Evolutionary conservation across 768 basidiomycete genomes (phyloP).

Genomic region (Xerocomellus chrysenteron): DNA sequence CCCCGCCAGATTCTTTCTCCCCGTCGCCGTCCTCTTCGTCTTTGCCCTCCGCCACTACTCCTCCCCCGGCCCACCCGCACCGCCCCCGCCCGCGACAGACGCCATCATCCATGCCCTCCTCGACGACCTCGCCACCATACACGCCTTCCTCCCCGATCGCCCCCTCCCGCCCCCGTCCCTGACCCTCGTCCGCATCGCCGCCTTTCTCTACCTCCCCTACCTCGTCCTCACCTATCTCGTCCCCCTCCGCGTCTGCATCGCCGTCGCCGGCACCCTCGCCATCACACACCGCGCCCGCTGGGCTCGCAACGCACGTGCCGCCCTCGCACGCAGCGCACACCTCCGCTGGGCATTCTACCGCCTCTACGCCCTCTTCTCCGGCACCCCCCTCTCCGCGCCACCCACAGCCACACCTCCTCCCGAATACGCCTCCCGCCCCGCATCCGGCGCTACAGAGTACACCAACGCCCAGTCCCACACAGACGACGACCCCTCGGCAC

Average conservation of each 20-base stretch:
- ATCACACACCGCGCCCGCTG: constrained; percentile 70
- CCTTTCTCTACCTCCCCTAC: constrained; percentile 62
- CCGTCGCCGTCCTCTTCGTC: constrained; percentile 45
- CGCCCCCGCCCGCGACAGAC: constrained; percentile 50
- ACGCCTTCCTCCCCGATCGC: constrained; percentile 51
- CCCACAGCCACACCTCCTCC: constrained; percentile 33
- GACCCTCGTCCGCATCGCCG: constrained; percentile 54
- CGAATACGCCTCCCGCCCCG: constrained; percentile 28
- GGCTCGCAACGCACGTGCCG: constrained; percentile 51
- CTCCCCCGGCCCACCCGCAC: constrained; percentile 13
- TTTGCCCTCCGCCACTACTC: constrained; percentile 34
- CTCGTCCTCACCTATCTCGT: constrained; percentile 62
- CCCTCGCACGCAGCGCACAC: constrained; percentile 65
- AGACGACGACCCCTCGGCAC: constrained; percentile 15
- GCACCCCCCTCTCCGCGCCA: constrained; percentile 48
- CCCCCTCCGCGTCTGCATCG: constrained; percentile 60
- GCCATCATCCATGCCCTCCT: constrained; percentile 51
- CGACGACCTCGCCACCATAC: constrained; percentile 64
- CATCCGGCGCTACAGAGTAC: constrained; percentile 19
- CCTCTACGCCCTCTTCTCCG: constrained; percentile 51
- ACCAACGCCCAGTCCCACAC: constrained; percentile 12
- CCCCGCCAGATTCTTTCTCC: constrained; percentile 55
- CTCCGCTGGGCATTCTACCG: constrained; percentile 62
- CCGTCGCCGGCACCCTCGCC: constrained; percentile 54
- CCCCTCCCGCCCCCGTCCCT: constrained; percentile 29